Evolutionary conservation across 2,329 filamentous ascomycete species (phyloP).

Genomic region (Gaeumannomyces tritici): DNA sequence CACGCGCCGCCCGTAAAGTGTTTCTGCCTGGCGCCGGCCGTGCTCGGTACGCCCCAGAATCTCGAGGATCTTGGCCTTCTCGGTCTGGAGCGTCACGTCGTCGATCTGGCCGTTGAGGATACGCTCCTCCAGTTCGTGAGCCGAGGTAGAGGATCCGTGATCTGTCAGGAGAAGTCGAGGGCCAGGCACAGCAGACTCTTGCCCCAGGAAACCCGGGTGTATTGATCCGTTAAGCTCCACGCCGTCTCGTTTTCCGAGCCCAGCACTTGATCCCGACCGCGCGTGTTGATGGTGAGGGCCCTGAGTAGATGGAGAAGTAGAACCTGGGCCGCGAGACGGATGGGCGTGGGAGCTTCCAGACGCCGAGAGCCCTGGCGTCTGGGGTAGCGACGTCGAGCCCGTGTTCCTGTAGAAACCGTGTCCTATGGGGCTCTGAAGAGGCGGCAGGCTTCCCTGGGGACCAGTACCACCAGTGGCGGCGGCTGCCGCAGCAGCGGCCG

Average conservation of each 20-base stretch:
- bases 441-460: not conserved
- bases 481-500: conserved; percentile 29
- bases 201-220: conserved; percentile 32
- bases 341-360: conserved; percentile 22
- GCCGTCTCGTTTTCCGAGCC: conserved; percentile 16
- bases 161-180: conserved; percentile 32
- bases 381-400: conserved; percentile 22
- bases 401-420: conserved; percentile 5
- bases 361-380: conserved; percentile 23
- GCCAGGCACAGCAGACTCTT: conserved; percentile 23
- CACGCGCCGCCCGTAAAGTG: conserved; percentile 39
- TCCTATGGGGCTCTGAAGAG: not conserved
- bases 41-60: conserved; percentile 39
- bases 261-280: conserved; percentile 11
- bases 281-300: conserved; percentile 10
- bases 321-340: conserved; percentile 21
- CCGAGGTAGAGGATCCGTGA: conserved; percentile 19
- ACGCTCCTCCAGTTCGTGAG: conserved; percentile 38
- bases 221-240: conserved; percentile 30
- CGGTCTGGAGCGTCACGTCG: conserved; percentile 26
- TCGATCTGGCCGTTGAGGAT: conserved; percentile 33
- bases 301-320: conserved; percentile 18
- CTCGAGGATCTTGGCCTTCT: conserved; percentile 41
- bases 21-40: conserved; percentile 39
- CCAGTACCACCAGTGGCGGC: conserved; percentile 6